Evolutionary conservation across 768 basidiomycete genomes (phyloP), one percentile per base, ranked within the genome.

Genomic region (Leccinum subtestaceum): DNA sequence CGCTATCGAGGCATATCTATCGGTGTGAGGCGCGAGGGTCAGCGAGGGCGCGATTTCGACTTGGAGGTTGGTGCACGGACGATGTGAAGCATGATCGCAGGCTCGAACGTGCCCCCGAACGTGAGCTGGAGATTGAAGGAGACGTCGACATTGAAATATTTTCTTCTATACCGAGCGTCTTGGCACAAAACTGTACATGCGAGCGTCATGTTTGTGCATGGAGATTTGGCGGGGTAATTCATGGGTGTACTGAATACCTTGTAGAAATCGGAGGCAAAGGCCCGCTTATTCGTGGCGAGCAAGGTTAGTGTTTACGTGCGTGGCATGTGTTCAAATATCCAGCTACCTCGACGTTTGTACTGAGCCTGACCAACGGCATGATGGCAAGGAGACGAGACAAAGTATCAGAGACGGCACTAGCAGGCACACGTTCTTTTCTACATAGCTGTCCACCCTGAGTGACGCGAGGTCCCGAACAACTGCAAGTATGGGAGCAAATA

Each of bases 1-100:
- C 23, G 23, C 85, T 85, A 65, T 78, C 83, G 69, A 90, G 71
- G 67, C 81, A 84, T 45, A 72, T 75, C 88, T 89, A 58, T 34
- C 2, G 34, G 34, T 5, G 34, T 13, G 12, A 34, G 34, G n/a
- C 7, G n/a, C 25, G 32, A 32, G 45, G 23, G 34, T 32, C 38
- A 63, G 49, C 23, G 27, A 32, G 19, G 15, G 10, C 36, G n/a
- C 15, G 11, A 21, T 46, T 46, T 8, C 1, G 40, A 49, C 17
- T 6, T 29, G 13, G 8, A 25, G 8, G 6, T 10, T 2, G 17
- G 38, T n/a, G 17, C 13, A 77, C 86, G 55, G 59, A 90, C 89
- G 58, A 87, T 74, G 50, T 69, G 72, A 56, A 90, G 72, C 52
- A 80, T 74, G 72, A 87, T 81, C 4, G 87, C 85, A 19, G 88